phyloP scores from a whole-genome alignment of 352 stramenopile genomes.

The Phytophthora melonis region DNA sequence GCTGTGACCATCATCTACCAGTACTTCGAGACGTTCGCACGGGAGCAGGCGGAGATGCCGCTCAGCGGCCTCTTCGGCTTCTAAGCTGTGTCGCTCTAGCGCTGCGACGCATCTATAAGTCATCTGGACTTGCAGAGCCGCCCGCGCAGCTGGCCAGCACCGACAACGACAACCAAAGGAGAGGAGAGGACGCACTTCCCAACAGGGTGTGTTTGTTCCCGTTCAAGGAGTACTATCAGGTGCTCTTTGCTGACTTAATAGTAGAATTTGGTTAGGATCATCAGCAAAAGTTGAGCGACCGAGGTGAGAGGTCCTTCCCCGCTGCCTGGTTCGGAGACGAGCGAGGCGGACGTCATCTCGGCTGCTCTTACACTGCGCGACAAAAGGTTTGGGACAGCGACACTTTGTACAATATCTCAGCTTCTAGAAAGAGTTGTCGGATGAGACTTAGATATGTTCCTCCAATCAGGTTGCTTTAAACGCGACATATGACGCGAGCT shows the following conservation, averaged over 20 bases:
- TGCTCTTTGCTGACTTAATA: conserved; percentile 87
- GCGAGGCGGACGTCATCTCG: conserved; percentile 57
- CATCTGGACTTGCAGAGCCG: conserved; percentile 15
- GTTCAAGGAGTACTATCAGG: conserved; percentile 89
- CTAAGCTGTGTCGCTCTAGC: conserved; percentile 46
- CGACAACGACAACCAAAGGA: conserved; percentile 34
- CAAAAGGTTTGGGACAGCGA: no score
- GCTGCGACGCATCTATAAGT: conserved; percentile 24
- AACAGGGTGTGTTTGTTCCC: conserved; percentile 81
- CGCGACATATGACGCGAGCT: no score
- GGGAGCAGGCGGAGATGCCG: conserved; percentile 91
- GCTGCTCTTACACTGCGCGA: no score
- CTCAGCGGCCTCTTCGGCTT: conserved; percentile 86
- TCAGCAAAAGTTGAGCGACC: conserved; percentile 67
- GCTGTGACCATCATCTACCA: conserved; percentile 99
- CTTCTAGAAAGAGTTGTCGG: no score
- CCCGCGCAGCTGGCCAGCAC: conserved; percentile 13
- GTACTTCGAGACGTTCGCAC: conserved; percentile 98
- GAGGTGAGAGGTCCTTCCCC: conserved; percentile 58
- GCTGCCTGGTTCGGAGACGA: conserved; percentile 51
- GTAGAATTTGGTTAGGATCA: conserved; percentile 79
- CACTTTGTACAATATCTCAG: no score
- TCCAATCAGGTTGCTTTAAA: no score
- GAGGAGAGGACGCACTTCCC: conserved; percentile 34
- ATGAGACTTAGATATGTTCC: no score